These are phyloP conservation scores for Sclerotinia glacialis DNA, from an alignment of 2,329 filamentous ascomycete species.

Conservation along the genomic window DNA sequence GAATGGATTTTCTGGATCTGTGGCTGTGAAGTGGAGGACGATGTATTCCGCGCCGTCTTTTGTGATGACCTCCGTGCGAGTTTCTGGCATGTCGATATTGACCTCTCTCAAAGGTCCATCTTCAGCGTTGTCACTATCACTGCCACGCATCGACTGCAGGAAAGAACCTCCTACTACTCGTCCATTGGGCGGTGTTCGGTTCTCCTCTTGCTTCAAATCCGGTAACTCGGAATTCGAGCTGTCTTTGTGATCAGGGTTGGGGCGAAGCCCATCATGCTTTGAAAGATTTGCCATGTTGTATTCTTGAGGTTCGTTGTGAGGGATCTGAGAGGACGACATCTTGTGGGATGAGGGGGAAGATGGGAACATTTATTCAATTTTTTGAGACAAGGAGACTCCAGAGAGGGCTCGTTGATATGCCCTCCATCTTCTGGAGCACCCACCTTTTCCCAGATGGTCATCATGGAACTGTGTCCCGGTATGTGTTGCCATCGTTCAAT, in stretches of 20 bases:
- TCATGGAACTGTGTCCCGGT: constrained; percentile 16
- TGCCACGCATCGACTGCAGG: constrained; percentile 39
- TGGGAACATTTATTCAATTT: constrained; percentile 23
- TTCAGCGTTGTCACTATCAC: constrained; percentile 35
- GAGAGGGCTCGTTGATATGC: constrained; percentile 10
- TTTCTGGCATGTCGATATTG: constrained; percentile 50
- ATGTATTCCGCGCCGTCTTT: constrained; percentile 47
- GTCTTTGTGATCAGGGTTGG: not conserved
- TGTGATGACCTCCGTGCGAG: constrained; percentile 44
- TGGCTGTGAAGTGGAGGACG: constrained; percentile 46
- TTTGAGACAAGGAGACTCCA: constrained; percentile 19
- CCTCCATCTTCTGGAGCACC: constrained; percentile 3
- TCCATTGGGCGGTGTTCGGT: constrained; percentile 32
- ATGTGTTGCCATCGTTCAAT: constrained; percentile 20
- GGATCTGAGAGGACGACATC: not conserved
- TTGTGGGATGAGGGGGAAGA: constrained; percentile 1
- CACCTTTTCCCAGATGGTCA: constrained; percentile 13
- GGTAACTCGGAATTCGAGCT: constrained; percentile 9
- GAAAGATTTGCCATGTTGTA: constrained; percentile 8
- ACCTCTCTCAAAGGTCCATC: constrained; percentile 43
- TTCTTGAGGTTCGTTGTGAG: not conserved
- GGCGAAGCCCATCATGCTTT: constrained; percentile 11
- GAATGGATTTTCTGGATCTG: constrained; percentile 51
- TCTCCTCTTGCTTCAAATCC: constrained; percentile 28
- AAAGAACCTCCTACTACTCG: constrained; percentile 44